phyloP scores from a whole-genome alignment of 345 rosid genomes.

The Nephelium lappaceum region DNA sequence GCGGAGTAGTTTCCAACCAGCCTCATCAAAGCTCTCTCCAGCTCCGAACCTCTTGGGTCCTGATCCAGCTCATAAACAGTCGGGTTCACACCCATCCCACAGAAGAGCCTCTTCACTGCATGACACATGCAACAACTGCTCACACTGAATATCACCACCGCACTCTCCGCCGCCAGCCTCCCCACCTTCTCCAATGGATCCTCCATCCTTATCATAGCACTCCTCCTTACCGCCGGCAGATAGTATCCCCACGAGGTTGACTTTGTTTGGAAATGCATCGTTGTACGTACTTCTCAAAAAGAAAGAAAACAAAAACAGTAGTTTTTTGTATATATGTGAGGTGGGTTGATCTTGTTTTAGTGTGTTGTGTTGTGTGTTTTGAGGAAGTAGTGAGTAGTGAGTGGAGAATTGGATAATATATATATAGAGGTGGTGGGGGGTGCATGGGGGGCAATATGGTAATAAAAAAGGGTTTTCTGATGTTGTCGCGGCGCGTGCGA shows the following conservation, averaged over 20 bases:
- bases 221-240: conserved; percentile 18
- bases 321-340: neutral
- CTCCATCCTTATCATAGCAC: conserved; percentile 23
- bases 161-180: conserved; percentile 60
- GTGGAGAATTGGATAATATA: neutral
- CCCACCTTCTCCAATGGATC: conserved; percentile 53
- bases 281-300: neutral
- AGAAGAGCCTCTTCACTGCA: conserved; percentile 65
- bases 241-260: conserved; percentile 18
- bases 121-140: conserved; percentile 78
- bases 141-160: conserved; percentile 68
- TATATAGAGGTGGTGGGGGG: neutral
- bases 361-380: neutral
- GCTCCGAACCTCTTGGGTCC: conserved; percentile 60
- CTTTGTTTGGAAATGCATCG: conserved; percentile 32
- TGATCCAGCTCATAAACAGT: conserved; percentile 62
- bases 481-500: conserved; percentile 53
- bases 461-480: conserved; percentile 33
- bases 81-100: conserved; percentile 76
- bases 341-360: neutral
- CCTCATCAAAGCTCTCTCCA: conserved; percentile 48
- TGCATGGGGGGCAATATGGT: conserved; percentile 12
- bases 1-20: conserved; percentile 32
- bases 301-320: neutral
- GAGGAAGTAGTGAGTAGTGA: neutral